phyloP scores from a whole-genome alignment of 1,139 yeast genomes.

The Candida sp. region DNA sequence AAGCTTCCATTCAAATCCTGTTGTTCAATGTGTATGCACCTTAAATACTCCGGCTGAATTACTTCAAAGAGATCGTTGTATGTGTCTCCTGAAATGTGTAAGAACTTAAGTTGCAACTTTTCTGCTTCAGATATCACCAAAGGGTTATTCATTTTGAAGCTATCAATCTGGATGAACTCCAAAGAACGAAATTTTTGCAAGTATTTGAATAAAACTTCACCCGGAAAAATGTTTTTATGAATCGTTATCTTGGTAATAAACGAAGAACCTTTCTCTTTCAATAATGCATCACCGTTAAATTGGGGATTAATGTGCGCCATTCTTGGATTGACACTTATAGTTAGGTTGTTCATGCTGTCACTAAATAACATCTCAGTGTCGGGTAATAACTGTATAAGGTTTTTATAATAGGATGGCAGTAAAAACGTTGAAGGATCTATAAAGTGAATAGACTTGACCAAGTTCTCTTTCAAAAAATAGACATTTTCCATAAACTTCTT shows the following conservation, averaged over 20 bases:
- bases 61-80: not conserved
- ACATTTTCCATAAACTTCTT: too few species aligned
- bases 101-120: not conserved
- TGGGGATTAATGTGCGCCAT: not conserved
- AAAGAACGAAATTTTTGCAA: not conserved
- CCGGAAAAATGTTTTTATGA: not conserved
- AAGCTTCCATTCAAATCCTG: not conserved
- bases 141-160: not conserved
- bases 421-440: not conserved
- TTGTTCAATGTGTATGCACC: not conserved
- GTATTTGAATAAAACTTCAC: not conserved
- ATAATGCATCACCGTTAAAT: too few species aligned
- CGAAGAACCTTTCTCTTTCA: too few species aligned
- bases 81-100: not conserved
- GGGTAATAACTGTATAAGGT: not conserved
- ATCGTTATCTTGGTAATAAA: too few species aligned
- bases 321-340: not conserved
- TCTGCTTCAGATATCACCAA: not conserved
- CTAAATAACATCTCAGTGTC: not conserved
- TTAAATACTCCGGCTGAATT: not conserved
- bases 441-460: not conserved
- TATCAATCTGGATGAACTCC: not conserved
- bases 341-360: not conserved
- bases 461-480: too few species aligned
- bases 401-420: not conserved